Percentiles rank a stretch among this genome's conserved stretches.
Evolutionary conservation across 140 eudicot species (phyloP).

Genomic region (Bidens hawaiensis): DNA sequence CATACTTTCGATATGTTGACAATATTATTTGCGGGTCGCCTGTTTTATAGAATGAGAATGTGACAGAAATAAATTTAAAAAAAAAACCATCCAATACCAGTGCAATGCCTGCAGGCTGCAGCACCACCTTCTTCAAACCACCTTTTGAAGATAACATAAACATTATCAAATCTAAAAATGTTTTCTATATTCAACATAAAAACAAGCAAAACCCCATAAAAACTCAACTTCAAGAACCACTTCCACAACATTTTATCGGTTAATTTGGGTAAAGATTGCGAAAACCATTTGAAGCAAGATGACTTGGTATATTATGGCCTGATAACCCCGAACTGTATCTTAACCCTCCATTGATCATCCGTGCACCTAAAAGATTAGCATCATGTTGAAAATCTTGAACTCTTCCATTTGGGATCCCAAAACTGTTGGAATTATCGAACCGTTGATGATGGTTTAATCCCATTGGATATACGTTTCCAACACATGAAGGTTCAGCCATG

Average conservation of each 20-base stretch:
- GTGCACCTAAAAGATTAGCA: conserved; percentile 16
- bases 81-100: no score
- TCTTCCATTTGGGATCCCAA: conserved; percentile 22
- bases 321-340: conserved; percentile 28
- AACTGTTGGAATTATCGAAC: conserved; percentile 23
- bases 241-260: neutral
- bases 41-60: no score
- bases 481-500: conserved; percentile 26
- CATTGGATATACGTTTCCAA: conserved; percentile 29
- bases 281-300: conserved; percentile 26
- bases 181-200: conserved; percentile 7
- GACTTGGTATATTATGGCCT: conserved; percentile 25
- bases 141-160: neutral
- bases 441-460: conserved; percentile 36
- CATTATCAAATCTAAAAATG: conserved; percentile 3
- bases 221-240: neutral
- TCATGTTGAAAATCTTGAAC: conserved; percentile 34
- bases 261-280: conserved; percentile 32
- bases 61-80: no score
- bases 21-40: no score
- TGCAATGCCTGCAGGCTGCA: no score
- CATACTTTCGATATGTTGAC: no score
- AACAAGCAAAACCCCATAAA: neutral
- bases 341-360: conserved; percentile 36
- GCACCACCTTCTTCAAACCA: neutral